Evolutionary conservation across 179 eudicot species (phyloP), one percentile per base, ranked within the genome.

Genomic region (Silene coronaria): DNA sequence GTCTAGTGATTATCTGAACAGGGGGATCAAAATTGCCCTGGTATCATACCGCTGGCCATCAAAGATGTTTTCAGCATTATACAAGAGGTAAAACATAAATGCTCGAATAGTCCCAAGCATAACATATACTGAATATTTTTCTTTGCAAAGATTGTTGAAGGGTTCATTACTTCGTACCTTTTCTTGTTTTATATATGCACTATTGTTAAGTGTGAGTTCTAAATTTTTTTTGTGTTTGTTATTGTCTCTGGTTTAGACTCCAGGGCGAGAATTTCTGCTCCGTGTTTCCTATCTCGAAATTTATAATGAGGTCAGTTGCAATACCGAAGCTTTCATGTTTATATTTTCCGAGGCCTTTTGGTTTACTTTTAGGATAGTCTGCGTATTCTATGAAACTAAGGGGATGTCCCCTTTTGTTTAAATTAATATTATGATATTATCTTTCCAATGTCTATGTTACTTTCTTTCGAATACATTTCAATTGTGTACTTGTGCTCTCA

Each of bases 221-320:
- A 3, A 27, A 28, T 22, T 24, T 48, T 7, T 48, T 5, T 14
- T 60, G 12, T 65, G 58, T 71, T 76, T 38, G 48, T 58, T 67
- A 19, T 13, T 64, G 32, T 70, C 65, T 14, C 74, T 70, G 23
- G 0, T 13, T 80, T 88, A 92, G 97, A 90, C 91, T 42, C 93
- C 97, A 46, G 89, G 90, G 57, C 74, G 91, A 76, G 97, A 92
- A 82, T 92, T 86, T 79, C 89, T 92, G 77, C 97, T 92, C 66
- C 93, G 96, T 70, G 96, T 92, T 73, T 92, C 97, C 27, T 92
- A 92, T 77, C 87, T 92, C 79, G 97, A 92, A 81, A 92, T 92
- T 53, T 92, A 92, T 80, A 92, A 92, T 63, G 97, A 92, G 97
- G 97, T 90, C 19, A 81, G 96, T 28, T 75, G 11, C 57, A 13